Percentiles rank a stretch among this genome's conserved stretches.
phyloP scores from a whole-genome alignment of 441 rosid genomes.

The Arabidopsis lyrata region DNA sequence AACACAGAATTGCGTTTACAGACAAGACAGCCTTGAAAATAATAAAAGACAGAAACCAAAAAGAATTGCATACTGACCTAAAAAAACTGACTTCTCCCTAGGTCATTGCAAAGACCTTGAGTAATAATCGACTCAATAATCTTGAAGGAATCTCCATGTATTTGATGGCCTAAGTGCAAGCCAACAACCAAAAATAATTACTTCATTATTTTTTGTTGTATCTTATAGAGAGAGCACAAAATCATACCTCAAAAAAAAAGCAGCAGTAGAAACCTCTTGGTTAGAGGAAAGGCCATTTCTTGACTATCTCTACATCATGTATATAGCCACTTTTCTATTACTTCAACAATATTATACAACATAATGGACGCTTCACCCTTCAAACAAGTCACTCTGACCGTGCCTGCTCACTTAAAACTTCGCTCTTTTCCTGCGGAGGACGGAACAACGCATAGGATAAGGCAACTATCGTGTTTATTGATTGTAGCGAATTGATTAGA shows the following conservation, averaged over 20 bases:
- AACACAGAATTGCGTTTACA: conserved; percentile 24
- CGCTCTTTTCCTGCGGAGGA: conserved; percentile 69
- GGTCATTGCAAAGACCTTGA: conserved; percentile 33
- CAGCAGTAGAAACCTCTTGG: conserved; percentile 32
- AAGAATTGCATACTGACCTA: conserved; percentile 34
- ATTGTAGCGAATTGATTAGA: background rate
- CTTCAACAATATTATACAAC: conserved; percentile 30
- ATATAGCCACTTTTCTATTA: conserved; percentile 39
- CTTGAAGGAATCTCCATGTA: conserved; percentile 23
- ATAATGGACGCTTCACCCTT: conserved; percentile 31
- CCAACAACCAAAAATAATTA: conserved; percentile 7
- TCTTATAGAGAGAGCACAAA: conserved; percentile 15
- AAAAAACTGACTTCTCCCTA: conserved; percentile 30
- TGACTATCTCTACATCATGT: conserved; percentile 41
- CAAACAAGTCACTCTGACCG: conserved; percentile 64
- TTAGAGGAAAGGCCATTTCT: conserved; percentile 39
- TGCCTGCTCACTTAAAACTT: conserved; percentile 57
- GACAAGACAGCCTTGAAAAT: background rate
- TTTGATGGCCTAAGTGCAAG: conserved; percentile 33
- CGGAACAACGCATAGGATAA: conserved; percentile 15
- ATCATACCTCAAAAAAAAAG: conserved; percentile 37
- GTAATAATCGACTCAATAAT: conserved; percentile 26
- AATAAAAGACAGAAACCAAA: conserved; percentile 23
- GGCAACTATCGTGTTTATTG: conserved; percentile 9
- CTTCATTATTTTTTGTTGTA: background rate